Evolutionary conservation across 176 grass and related monocot species (phyloP).

Genomic region (Eragrostis curvula): DNA sequence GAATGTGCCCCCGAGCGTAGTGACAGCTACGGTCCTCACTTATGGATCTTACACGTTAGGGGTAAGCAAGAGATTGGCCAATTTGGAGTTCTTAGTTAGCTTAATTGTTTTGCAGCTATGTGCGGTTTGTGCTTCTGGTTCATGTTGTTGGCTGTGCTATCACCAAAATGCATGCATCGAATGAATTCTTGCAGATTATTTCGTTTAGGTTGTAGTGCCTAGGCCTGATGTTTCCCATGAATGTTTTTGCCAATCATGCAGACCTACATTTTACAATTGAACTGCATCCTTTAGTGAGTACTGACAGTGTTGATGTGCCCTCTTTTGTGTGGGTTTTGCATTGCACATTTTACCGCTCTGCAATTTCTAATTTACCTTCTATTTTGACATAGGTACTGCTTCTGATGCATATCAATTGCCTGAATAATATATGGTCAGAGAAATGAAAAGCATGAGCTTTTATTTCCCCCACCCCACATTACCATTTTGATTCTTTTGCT

Average conservation of each 20-base stretch:
- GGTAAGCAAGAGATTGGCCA: constrained; percentile 41
- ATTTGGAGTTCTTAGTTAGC: background rate
- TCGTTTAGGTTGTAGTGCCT: background rate
- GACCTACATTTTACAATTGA: background rate
- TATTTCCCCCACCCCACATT: background rate
- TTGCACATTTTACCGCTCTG: background rate
- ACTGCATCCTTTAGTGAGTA: background rate
- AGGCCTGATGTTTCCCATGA: background rate
- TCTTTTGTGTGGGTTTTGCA: background rate
- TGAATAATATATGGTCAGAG: background rate
- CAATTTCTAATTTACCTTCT: constrained; percentile 10
- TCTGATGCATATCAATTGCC: background rate
- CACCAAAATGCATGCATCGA: background rate
- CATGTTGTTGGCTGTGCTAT: too few species aligned
- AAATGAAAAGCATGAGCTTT: background rate
- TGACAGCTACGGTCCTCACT: constrained; percentile 53
- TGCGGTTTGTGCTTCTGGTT: background rate
- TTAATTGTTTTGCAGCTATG: background rate
- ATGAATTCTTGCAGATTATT: background rate
- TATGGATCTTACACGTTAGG: constrained; percentile 79
- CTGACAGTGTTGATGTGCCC: background rate
- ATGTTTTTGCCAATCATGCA: constrained; percentile 5
- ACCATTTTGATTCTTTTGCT: background rate
- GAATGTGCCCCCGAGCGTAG: constrained; percentile 25
- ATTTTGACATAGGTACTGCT: constrained; percentile 6